phyloP scores from a whole-genome alignment of 495 filamentous ascomycete genomes.

The Xylaria acuta region DNA sequence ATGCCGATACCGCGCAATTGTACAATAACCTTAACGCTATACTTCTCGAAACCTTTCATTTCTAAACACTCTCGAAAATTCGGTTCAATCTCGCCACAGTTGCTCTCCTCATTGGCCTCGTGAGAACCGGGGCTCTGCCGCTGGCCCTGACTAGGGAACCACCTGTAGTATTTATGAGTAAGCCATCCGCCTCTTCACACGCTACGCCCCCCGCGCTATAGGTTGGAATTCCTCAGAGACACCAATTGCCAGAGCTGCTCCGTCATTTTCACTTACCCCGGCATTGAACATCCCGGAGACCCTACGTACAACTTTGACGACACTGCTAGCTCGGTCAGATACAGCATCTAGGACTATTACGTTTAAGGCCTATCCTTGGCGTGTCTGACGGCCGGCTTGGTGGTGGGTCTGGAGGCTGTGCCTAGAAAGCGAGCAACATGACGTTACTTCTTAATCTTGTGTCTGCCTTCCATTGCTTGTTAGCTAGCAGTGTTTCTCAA shows the following conservation, averaged over 20 bases:
- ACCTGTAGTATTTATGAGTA: neutral
- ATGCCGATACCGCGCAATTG: neutral
- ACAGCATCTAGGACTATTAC: neutral
- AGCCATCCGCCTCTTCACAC: neutral
- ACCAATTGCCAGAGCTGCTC: neutral
- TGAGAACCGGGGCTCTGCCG: neutral
- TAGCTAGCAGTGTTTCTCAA: neutral
- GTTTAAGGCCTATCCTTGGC: neutral
- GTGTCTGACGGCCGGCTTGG: neutral
- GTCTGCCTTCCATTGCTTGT: neutral
- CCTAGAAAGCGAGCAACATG: neutral
- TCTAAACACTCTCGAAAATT: neutral
- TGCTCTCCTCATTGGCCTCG: neutral
- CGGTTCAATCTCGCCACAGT: constrained; percentile 6
- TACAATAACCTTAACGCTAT: neutral
- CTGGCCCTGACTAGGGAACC: neutral
- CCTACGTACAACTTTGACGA: neutral
- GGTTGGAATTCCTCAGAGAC: neutral
- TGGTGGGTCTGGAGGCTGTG: neutral
- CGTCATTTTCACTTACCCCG: neutral
- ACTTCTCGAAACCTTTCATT: neutral
- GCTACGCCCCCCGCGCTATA: neutral
- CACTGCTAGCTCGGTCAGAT: neutral
- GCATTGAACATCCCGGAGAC: neutral
- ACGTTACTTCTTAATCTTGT: neutral